Evolutionary conservation across 1,139 yeast genomes (phyloP), one percentile per base, ranked within the genome.

Genomic region (Geotrichum citri-aurantii): DNA sequence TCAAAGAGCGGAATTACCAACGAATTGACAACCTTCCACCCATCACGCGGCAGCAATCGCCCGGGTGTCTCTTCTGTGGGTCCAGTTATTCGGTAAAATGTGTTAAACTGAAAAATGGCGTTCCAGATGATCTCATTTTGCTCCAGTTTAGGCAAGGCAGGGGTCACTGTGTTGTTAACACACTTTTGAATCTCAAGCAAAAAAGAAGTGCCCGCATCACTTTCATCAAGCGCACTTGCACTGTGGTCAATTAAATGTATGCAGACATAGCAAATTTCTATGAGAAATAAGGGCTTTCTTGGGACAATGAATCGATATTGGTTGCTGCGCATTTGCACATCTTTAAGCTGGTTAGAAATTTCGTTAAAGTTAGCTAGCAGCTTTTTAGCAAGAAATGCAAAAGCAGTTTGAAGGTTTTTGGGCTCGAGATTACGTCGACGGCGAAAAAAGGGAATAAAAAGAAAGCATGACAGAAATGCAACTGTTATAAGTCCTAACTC

Each of bases 51-150:
- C 10, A 37, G 44, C 10, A 37, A 10, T n/a, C 44, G 44, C 17
- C 10, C 44, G 10, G 17, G 44, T n/a, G 23, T 3, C 19, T 37
- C 19, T 37, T 37, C 44, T 17, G 52, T 40, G 11, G 19, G 24
- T 4, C 52, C 52, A 1, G 26, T 51, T 54, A 57, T 49, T 8
- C 19, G 27, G 26, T 57, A 57, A 40, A 57, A 44, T 8, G 48
- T 47, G 23, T 57, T 57, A 50, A 50, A 52, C n/a, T 53, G 46
- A 46, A 57, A 57, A n/a, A 53, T n/a, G 14, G 52, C 31, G 6
- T 46, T 51, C 59, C 59, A 57, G 1, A 57, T 46, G n/a, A 46
- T 56, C 24, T 57, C 59, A 49, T 53, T 57, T 11, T 21, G 48
- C 14, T 44, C 44, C n/a, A 57, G 27, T 14, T 37, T 37, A 2